Base-by-base conservation (phyloP, 2,329 filamentous ascomycete genomes). In the Colletotrichum incanum region DNA sequence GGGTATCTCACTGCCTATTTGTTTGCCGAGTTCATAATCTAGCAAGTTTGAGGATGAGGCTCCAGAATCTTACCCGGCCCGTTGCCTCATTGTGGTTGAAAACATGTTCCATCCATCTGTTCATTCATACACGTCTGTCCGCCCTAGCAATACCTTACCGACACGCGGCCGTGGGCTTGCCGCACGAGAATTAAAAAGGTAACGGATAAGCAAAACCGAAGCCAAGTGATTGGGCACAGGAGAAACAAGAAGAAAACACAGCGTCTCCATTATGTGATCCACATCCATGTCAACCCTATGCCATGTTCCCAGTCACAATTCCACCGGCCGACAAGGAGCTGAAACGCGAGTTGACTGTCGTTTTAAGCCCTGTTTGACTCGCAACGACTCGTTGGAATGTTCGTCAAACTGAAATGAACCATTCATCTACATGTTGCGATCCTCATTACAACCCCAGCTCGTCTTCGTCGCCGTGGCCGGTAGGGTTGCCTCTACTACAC, bases 241-340 rank as follows among this genome's bases (percentile, higher is more conserved):
- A 47, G n/a, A 28, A 26, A 41, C 28, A 37, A 49, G 31, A 37
- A 43, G 3, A 20, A 52, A 45, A 18, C 8, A n/a, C 8, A 18
- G 6, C 26, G 5, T 45, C 9, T 45, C 26, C 56, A 11, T 28
- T 18, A 45, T 50, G 34, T 31, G 60, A 20, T 63, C 45, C 31
- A 50, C 45, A 26, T 62, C n/a, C 23, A 18, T 18, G 26, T 34
- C 59, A 67, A n/a, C 47, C 55, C 49, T 61, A 58, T 47, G 12
- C 54, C 37, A 26, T 52, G 28, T 45, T 61, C n/a, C 47, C 26
- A 28, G 43, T 61, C 23, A 11, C 23, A 55, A 31, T 37, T 68
- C 65, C 69, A 59, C 69, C 31, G 16, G 34, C n/a, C n/a, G 65
- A 67, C 69, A 58, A 71, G 69, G 58, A 63, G 37, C 43, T 71